Evolutionary conservation across 176 grass and related monocot species (phyloP).

Genomic region (Metroxylon sagu): DNA sequence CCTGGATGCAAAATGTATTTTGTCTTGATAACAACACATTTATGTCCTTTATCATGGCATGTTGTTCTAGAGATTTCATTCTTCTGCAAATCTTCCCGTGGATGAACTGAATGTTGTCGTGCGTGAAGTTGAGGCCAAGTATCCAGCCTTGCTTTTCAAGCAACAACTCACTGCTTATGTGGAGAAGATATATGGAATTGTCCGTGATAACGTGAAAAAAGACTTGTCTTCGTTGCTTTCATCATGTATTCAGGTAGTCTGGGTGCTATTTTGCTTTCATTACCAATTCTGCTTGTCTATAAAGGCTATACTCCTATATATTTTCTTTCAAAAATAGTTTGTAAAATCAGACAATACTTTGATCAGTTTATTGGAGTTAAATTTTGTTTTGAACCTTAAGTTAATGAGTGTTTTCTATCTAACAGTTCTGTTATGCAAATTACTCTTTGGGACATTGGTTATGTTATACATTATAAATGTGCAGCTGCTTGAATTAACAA

Average conservation of each 20-base stretch:
- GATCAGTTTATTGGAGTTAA: too few relatives aligned
- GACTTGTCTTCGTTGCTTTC: slow-evolving; percentile 77
- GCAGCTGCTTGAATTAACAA: too few relatives aligned
- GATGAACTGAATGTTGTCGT: slow-evolving; percentile 67
- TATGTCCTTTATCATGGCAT: background rate
- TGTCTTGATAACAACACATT: background rate
- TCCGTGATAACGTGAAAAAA: slow-evolving; percentile 92
- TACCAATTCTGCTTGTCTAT: too few relatives aligned
- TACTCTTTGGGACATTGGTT: too few relatives aligned
- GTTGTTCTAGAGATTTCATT: background rate
- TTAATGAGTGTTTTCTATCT: too few relatives aligned
- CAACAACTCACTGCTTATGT: slow-evolving; percentile 97
- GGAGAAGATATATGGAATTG: slow-evolving; percentile 98
- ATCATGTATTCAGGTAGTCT: slow-evolving; percentile 75
- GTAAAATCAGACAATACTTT: too few relatives aligned
- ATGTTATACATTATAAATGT: too few relatives aligned
- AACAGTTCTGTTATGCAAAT: too few relatives aligned
- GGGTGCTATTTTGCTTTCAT: background rate
- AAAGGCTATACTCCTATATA: too few relatives aligned
- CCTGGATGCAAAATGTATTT: too few relatives aligned
- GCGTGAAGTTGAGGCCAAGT: slow-evolving; percentile 90
- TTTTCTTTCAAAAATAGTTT: too few relatives aligned
- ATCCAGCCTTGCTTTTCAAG: slow-evolving; percentile 99
- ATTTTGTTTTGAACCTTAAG: too few relatives aligned
- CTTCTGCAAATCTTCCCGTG: slow-evolving; percentile 71